Evolutionary conservation across 805 yeast genomes (phyloP).

Genomic region (Barnettozyma vustinii): DNA sequence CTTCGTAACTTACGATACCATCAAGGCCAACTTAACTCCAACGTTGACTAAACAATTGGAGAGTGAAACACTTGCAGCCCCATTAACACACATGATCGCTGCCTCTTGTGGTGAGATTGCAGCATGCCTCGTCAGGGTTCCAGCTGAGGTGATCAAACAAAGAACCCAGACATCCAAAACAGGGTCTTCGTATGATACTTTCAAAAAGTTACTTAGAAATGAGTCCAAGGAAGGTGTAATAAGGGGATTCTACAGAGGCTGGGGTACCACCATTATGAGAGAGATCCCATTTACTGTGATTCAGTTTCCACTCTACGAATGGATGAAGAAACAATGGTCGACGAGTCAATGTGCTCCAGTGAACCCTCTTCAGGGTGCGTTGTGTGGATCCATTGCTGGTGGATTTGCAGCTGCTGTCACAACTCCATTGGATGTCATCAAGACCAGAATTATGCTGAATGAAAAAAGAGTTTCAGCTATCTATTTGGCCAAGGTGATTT

Average conservation of each 20-base stretch:
- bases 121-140: conserved; percentile 92
- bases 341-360: conserved; percentile 34
- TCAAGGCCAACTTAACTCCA: conserved; percentile 47
- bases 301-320: conserved; percentile 92
- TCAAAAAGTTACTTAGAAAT: conserved; percentile 56
- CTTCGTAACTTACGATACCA: conserved; percentile 77
- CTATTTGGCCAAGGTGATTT: conserved; percentile 45
- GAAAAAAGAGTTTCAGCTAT: conserved; percentile 41
- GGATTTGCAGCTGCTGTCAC: conserved; percentile 78
- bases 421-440: conserved; percentile 74
- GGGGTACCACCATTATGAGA: conserved; percentile 86
- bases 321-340: conserved; percentile 60
- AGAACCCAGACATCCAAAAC: conserved; percentile 73
- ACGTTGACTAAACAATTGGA: conserved; percentile 23
- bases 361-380: conserved; percentile 71
- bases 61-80: conserved; percentile 26
- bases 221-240: conserved; percentile 61
- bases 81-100: conserved; percentile 71
- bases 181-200: conserved; percentile 67
- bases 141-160: conserved; percentile 95
- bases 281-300: conserved; percentile 96
- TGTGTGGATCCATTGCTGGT: conserved; percentile 80
- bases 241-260: conserved; percentile 85
- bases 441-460: conserved; percentile 81
- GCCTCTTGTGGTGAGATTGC: conserved; percentile 90